Evolutionary conservation across 2,329 filamentous ascomycete species (phyloP).

Genomic region (Fusarium multiceps): DNA sequence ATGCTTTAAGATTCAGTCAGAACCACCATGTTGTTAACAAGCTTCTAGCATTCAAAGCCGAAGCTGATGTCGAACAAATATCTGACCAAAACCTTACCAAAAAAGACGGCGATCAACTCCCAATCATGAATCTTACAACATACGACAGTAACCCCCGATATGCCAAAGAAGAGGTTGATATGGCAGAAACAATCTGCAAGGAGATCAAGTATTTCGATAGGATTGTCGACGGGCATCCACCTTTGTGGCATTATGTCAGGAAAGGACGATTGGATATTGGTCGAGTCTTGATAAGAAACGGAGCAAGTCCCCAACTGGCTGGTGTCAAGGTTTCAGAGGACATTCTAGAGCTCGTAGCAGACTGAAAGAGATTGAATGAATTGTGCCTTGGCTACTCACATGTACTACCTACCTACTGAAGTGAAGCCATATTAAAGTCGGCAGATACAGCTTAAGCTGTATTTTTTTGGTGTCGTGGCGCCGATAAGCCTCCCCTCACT

Average conservation of each 20-base stretch:
- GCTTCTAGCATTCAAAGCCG: constrained; percentile 25
- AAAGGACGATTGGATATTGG: constrained; percentile 26
- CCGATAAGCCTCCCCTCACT: constrained; percentile 15
- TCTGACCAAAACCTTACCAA: constrained; percentile 2
- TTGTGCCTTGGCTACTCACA: background rate
- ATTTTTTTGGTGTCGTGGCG: constrained; percentile 25
- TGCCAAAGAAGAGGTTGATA: constrained; percentile 15
- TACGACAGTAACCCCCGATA: constrained; percentile 17
- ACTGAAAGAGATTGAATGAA: background rate
- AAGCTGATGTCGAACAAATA: constrained; percentile 26
- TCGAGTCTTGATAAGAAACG: constrained; percentile 22
- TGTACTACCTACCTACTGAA: background rate
- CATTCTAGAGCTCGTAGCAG: constrained; percentile 9
- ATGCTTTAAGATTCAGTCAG: constrained; percentile 12
- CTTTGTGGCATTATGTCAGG: constrained; percentile 30
- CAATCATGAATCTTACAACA: constrained; percentile 30
- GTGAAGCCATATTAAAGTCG: background rate
- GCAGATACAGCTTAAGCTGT: background rate
- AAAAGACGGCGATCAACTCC: constrained; percentile 1
- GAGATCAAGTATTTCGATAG: constrained; percentile 20
- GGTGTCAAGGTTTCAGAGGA: constrained; percentile 23
- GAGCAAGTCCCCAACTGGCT: constrained; percentile 24
- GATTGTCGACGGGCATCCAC: constrained; percentile 18
- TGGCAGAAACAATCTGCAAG: constrained; percentile 23
- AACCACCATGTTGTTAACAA: constrained; percentile 15